Evolutionary conservation across 129 eudicot genomes (phyloP).

Genomic region (sunflower (Helianthus annuus)): HanXRQr2.0-SUNRISE NC_035446.2:140184963-140185462

Average conservation of each 20-base stretch:
- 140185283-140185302: background rate
- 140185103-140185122: slow-evolving; percentile 8
- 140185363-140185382: slow-evolving; percentile 19
- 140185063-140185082: too few species aligned
- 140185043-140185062: slow-evolving; percentile 8
- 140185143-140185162: background rate
- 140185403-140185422: background rate
- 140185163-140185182: slow-evolving; percentile 12
- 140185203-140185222: slow-evolving; percentile 13
- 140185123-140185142: slow-evolving; percentile 10
- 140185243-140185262: slow-evolving; percentile 6
- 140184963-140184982: too few species aligned
- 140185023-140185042: slow-evolving; percentile 1
- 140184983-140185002: too few species aligned
- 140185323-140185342: slow-evolving; percentile 14
- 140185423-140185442: slow-evolving; percentile 6
- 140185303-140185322: slow-evolving; percentile 1
- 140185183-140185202: slow-evolving; percentile 13
- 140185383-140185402: background rate
- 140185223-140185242: slow-evolving; percentile 27
- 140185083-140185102: slow-evolving; percentile 17
- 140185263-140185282: slow-evolving; percentile 1
- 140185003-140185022: too few species aligned
- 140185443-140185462: background rate
- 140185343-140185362: slow-evolving; percentile 23